These are phyloP conservation scores for Bolboschoenoplectus hybrid DNA, from an alignment of 202 grass and related monocot species.

Conservation along the genomic window DNA sequence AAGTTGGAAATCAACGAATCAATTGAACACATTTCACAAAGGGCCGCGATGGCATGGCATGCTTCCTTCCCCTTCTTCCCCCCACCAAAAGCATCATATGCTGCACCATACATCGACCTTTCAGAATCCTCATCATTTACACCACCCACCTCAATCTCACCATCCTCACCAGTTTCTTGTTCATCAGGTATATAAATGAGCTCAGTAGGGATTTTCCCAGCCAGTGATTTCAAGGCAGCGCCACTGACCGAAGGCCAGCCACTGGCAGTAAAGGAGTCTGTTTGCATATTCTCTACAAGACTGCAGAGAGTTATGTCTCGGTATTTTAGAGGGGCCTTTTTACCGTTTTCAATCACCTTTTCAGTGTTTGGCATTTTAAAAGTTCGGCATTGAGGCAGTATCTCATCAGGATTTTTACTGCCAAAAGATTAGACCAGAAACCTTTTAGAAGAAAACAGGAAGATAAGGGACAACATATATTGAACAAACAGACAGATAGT, in stretches of 20 bases:
- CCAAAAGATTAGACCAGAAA: slow-evolving; percentile 36
- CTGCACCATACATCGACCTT: slow-evolving; percentile 65
- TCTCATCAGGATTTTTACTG: slow-evolving; percentile 69
- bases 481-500: not conserved
- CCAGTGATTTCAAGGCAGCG: slow-evolving; percentile 67
- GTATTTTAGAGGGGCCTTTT: slow-evolving; percentile 77
- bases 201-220: slow-evolving; percentile 70
- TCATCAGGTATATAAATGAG: slow-evolving; percentile 53
- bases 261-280: slow-evolving; percentile 77
- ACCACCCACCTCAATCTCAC: slow-evolving; percentile 29
- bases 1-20: slow-evolving; percentile 97
- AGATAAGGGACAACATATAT: not conserved
- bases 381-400: slow-evolving; percentile 58
- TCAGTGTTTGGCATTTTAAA: slow-evolving; percentile 87
- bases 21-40: slow-evolving; percentile 87
- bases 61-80: slow-evolving; percentile 86
- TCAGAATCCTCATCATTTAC: slow-evolving; percentile 48
- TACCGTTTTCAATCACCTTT: slow-evolving; percentile 52
- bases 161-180: slow-evolving; percentile 41
- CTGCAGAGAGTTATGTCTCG: slow-evolving; percentile 65
- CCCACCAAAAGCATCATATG: slow-evolving; percentile 86
- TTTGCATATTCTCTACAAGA: slow-evolving; percentile 67
- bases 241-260: slow-evolving; percentile 91
- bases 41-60: slow-evolving; percentile 85
- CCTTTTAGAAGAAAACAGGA: slow-evolving; percentile 28